A percentile compares a stretch with the other conserved stretches of the same genome.
These are phyloP conservation scores for Odontarrhena argentea DNA, from an alignment of 345 rosid genomes.

Conservation along the genomic window DNA sequence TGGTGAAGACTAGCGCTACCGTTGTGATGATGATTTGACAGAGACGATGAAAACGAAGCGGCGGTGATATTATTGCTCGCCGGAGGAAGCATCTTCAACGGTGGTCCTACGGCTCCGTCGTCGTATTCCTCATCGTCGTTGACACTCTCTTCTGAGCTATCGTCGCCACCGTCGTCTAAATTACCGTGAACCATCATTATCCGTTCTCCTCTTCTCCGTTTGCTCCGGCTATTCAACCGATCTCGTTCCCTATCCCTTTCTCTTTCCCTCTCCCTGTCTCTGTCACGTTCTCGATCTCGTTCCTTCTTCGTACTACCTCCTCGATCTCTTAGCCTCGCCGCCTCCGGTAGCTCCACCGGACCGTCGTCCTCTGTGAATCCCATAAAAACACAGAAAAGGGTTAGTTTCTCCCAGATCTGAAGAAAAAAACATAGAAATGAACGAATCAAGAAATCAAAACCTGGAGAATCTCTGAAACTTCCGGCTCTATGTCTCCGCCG, in stretches of 20 bases:
- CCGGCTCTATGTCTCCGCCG: conserved; percentile 78
- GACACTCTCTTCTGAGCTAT: conserved; percentile 88
- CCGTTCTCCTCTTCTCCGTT: conserved; percentile 82
- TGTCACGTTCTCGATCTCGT: conserved; percentile 69
- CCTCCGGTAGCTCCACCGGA: conserved; percentile 68
- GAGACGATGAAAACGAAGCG: conserved; percentile 62
- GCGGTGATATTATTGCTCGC: conserved; percentile 49
- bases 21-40: conserved; percentile 49
- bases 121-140: conserved; percentile 93
- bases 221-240: conserved; percentile 76
- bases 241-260: conserved; percentile 80
- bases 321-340: conserved; percentile 87
- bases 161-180: conserved; percentile 76
- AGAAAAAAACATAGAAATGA: conserved; percentile 2
- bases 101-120: conserved; percentile 54
- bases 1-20: conserved; percentile 39
- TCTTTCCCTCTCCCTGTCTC: conserved; percentile 63
- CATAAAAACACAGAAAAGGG: conserved; percentile 2
- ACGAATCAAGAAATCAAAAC: conserved; percentile 38
- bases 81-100: conserved; percentile 73
- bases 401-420: conserved; percentile 32
- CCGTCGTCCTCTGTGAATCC: conserved; percentile 74
- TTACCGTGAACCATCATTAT: conserved; percentile 69
- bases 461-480: conserved; percentile 88
- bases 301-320: conserved; percentile 63